Base-by-base conservation (phyloP, 352 stramenopile genomes). In the Pythium brachiatum region DNA sequence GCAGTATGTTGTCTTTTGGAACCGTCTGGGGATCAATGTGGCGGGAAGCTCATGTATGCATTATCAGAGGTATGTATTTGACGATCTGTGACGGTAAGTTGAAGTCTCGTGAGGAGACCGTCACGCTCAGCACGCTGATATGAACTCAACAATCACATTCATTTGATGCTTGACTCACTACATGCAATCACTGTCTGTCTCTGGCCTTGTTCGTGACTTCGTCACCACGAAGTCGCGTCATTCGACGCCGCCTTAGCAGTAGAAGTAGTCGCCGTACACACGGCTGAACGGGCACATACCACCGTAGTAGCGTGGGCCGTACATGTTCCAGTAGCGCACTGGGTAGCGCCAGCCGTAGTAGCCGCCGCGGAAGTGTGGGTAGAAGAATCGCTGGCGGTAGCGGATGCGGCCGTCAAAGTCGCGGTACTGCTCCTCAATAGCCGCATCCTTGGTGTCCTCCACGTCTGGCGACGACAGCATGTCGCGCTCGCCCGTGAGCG, bases 301-400 rank as follows among this genome's bases (percentile, higher is more conserved):
- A 8, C 69, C 60, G 62, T 73, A 79, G 44, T 70, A 72, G 26
- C 38, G 47, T 36, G 55, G 64, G 32, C 71, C 74, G 46, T 72
- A 76, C 20, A 53, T 53, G 69, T 78, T 76, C 74, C 74, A 81
- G 62, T 70, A 79, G 54, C 44, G 52, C 25, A 79, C 53, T 34
- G 74, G 73, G 62, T 75, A 80, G 60, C 73, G 69, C 69, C 70
- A 80, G 48, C 73, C 73, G 44, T 71, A 76, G 52, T 69, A 64
- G 34, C 72, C 66, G n/a, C 73, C 57, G 31, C 66, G 63, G 38
- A 48, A 62, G 39, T 55, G 61, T 16, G 73, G 64, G 64, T 70
- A 78, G 21, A 47, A 63, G 57, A 78, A 82, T 52, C 73, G 70
- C 27, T 54, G 31, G 31, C 63, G 62, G 39, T 67, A 75, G 18